A percentile compares a stretch with the other conserved stretches of the same genome.
Evolutionary conservation across 1,139 yeast genomes (phyloP).

Genomic region (Suhomyces kunorum): DNA sequence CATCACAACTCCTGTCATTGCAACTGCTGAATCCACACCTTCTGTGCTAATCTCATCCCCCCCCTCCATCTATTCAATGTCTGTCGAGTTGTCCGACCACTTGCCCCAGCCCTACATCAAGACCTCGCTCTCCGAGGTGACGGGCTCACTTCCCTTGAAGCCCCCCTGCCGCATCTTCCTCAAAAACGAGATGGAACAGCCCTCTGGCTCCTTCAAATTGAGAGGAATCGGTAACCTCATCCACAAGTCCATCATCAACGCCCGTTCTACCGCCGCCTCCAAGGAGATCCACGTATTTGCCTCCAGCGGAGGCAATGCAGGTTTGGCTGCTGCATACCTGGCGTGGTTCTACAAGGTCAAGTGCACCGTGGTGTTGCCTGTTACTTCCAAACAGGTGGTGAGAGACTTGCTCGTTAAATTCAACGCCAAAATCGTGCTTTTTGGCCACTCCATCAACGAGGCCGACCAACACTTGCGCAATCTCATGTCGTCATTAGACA

Average conservation of each 20-base stretch:
- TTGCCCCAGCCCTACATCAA: slow-evolving; percentile 34
- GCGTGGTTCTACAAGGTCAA: slow-evolving; percentile 45
- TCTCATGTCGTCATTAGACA: slow-evolving; percentile 19
- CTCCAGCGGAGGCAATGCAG: slow-evolving; percentile 80
- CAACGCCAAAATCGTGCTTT: slow-evolving; percentile 56
- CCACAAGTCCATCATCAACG: slow-evolving; percentile 26
- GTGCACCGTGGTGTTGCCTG: slow-evolving; percentile 71
- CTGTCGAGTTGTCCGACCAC: slow-evolving; percentile 7
- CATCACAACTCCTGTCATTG: too few species aligned
- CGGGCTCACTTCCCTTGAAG: slow-evolving; percentile 28
- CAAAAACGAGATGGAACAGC: slow-evolving; percentile 68
- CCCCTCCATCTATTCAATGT: too few species aligned
- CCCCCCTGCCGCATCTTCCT: slow-evolving; percentile 53
- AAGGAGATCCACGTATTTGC: slow-evolving; percentile 52
- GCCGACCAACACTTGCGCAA: slow-evolving; percentile 56
- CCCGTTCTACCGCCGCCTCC: slow-evolving; percentile 16
- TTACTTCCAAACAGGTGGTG: slow-evolving; percentile 37
- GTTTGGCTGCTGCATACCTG: slow-evolving; percentile 71
- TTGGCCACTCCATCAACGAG: slow-evolving; percentile 64
- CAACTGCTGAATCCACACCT: too few species aligned
- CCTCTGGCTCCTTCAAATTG: slow-evolving; percentile 71
- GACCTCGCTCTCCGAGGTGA: slow-evolving; percentile 46
- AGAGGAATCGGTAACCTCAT: slow-evolving; percentile 63
- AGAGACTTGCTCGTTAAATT: slow-evolving; percentile 35
- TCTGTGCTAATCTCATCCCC: too few species aligned